Base-by-base conservation (phyloP, 2,329 filamentous ascomycete genomes). In the Exserohilum turcica region DNA sequence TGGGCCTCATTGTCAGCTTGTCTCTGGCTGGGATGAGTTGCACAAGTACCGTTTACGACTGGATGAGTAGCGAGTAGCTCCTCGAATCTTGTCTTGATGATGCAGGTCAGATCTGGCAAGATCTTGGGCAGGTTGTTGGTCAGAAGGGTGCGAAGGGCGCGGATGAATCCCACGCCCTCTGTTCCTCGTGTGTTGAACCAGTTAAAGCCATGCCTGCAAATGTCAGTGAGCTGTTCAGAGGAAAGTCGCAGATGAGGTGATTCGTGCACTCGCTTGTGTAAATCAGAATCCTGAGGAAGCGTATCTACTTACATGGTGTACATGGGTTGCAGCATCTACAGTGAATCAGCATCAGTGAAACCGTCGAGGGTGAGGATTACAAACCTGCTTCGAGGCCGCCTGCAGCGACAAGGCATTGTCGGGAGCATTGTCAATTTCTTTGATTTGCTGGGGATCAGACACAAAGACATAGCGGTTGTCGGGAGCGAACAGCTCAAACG, bases 101-200 rank as follows among this genome's bases (percentile, higher is more conserved):
- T 54, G 16, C 45, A 47, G 15, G 57, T 50, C 21, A 61, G 43
- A 27, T 56, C 51, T n/a, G 62, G 62, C 10, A 62, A 27, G 27
- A 64, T 55, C 5, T 58, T 43, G 3, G 52, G 54, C 5, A 65
- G 28, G 18, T 62, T 55, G 24, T 60, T 64, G 1, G 67, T 70
- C 10, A 72, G 36, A 0, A 66, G 50, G 0, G 61, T 66, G 31
- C 19, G 62, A 29, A 65, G 54, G 21, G 60, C 53, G 0, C 58
- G 45, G 9, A 68, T 48, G 19, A 72, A 70, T 0, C 60, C 62
- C 5, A 65, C 58, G 1, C 70, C 68, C 31, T 71, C 68, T 7
- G 52, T 61, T 5, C 68, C 67, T 21, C 66, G 42, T 1, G 38
- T 44, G 27, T 72, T 63, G 35, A 61, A 59, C 70, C 70, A 73